phyloP scores from a whole-genome alignment of 441 rosid species.

The Adansonia madagascariensis region DNA sequence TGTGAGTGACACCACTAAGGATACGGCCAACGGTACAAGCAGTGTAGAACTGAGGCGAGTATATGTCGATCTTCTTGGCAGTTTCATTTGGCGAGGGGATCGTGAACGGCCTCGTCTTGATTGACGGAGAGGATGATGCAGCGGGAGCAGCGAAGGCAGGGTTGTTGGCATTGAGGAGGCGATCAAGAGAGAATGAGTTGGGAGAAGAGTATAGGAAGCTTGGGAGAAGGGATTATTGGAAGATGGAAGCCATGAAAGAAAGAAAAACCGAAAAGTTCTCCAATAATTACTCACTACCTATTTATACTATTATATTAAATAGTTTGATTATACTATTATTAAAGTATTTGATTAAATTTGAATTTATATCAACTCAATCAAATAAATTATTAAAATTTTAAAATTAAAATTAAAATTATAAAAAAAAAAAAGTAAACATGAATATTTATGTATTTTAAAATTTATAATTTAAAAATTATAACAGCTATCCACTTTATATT shows the following conservation, averaged over 20 bases:
- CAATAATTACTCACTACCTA: no score
- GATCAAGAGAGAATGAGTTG: conserved; percentile 42
- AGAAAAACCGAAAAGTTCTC: not conserved
- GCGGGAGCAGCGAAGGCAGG: conserved; percentile 34
- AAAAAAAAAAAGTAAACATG: no score
- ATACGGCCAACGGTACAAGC: conserved; percentile 93
- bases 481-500: no score
- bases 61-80: conserved; percentile 76
- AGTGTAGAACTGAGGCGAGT: conserved; percentile 91
- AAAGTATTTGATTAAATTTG: no score
- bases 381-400: no score
- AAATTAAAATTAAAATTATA: no score
- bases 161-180: conserved; percentile 37
- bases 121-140: conserved; percentile 27
- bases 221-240: conserved; percentile 58
- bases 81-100: conserved; percentile 80
- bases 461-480: no score
- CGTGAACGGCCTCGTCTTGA: conserved; percentile 45
- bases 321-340: no score
- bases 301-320: no score
- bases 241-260: conserved; percentile 29
- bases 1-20: conserved; percentile 96
- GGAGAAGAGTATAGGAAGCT: conserved; percentile 67
- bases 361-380: no score
- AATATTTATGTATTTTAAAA: no score